Evolutionary conservation across 106 monocot species (phyloP).

Genomic region (Vanilla planifolia): DNA sequence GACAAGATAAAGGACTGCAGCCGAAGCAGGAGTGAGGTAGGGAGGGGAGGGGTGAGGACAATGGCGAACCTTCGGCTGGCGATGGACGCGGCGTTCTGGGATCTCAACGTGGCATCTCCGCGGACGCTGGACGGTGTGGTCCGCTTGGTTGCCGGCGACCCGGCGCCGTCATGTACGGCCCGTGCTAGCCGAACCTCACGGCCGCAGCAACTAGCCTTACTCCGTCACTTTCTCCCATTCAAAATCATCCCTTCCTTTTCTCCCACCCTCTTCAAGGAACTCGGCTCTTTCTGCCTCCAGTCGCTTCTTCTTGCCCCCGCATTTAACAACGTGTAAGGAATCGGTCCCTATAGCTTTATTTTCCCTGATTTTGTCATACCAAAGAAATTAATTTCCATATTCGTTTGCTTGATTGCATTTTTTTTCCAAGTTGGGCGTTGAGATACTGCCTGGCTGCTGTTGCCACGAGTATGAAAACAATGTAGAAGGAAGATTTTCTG

Average conservation of each 20-base stretch:
- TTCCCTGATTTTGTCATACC: too few relatives aligned
- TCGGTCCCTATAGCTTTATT: background rate
- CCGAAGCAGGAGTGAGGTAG: background rate
- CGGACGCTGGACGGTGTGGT: conserved; percentile 41
- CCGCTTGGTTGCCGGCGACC: conserved; percentile 46
- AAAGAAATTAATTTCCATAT: too few relatives aligned
- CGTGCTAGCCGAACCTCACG: conserved; percentile 41
- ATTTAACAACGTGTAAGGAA: conserved; percentile 29
- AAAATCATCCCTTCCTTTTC: conserved; percentile 57
- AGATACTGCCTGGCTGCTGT: too few relatives aligned
- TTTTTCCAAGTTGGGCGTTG: too few relatives aligned
- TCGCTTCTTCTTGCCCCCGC: conserved; percentile 38
- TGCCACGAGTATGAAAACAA: too few relatives aligned
- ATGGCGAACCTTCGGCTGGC: conserved; percentile 64
- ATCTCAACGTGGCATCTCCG: conserved; percentile 38
- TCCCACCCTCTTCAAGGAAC: conserved; percentile 30
- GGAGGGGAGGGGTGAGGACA: background rate
- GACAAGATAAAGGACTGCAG: background rate
- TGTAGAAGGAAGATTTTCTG: too few relatives aligned
- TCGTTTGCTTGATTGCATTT: too few relatives aligned
- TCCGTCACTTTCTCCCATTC: conserved; percentile 48
- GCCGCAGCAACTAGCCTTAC: conserved; percentile 58
- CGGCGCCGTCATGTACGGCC: conserved; percentile 33
- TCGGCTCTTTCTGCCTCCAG: conserved; percentile 62
- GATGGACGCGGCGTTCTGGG: conserved; percentile 74